phyloP scores from a whole-genome alignment of 768 basidiomycete species.

The Rhizopogon vulgaris region DNA sequence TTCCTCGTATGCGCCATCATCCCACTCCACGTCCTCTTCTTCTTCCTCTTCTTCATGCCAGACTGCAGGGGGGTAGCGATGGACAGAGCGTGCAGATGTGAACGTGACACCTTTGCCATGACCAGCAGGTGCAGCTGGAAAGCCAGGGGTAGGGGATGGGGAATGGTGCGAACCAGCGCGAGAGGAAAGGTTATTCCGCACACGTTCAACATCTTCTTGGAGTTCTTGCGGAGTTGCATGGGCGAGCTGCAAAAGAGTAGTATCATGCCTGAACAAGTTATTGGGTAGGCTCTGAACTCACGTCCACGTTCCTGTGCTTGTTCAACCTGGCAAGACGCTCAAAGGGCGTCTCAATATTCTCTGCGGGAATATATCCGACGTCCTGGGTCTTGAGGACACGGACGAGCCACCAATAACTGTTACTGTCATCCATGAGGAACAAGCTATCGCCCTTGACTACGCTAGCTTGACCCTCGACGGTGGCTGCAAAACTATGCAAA shows the following conservation, averaged over 20 bases:
- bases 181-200: slow-evolving; percentile 45
- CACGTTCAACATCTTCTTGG: slow-evolving; percentile 49
- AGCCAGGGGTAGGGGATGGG: slow-evolving; percentile 38
- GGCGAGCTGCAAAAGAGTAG: slow-evolving; percentile 17
- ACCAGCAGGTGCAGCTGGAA: slow-evolving; percentile 21
- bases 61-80: slow-evolving; percentile 76
- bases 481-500: slow-evolving; percentile 95
- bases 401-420: slow-evolving; percentile 99
- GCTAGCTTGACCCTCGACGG: slow-evolving; percentile 97
- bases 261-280: background rate
- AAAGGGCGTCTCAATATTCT: slow-evolving; percentile 98
- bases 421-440: slow-evolving; percentile 95
- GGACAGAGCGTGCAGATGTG: slow-evolving; percentile 57
- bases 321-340: slow-evolving; percentile 93
- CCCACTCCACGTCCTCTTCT: slow-evolving; percentile 46
- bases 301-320: slow-evolving; percentile 96
- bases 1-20: slow-evolving; percentile 65
- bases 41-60: slow-evolving; percentile 75
- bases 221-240: slow-evolving; percentile 44
- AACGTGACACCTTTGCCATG: slow-evolving; percentile 59
- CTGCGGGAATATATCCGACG: slow-evolving; percentile 97
- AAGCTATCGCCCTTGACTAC: slow-evolving; percentile 98
- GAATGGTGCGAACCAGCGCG: slow-evolving; percentile 44
- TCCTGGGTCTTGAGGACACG: slow-evolving; percentile 97
- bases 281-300: slow-evolving; percentile 33